These are phyloP conservation scores for Phoma sp. DNA, from an alignment of 2,329 filamentous ascomycete species.

Conservation along the genomic window DNA sequence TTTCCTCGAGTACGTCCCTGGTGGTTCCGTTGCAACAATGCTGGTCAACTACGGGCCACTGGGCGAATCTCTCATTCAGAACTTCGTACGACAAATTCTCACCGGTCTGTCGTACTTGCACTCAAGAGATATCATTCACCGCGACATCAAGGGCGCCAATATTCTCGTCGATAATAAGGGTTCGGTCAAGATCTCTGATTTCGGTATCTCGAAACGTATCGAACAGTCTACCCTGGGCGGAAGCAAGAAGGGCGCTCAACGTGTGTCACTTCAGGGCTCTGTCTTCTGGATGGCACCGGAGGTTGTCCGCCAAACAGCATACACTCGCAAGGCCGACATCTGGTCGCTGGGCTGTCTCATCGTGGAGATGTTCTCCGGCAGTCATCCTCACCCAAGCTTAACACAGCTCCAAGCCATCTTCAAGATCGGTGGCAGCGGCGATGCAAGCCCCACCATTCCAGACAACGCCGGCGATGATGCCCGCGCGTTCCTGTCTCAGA, in stretches of 20 bases:
- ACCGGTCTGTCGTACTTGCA: conserved; percentile 92
- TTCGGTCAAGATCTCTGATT: conserved; percentile 98
- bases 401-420: conserved; percentile 98
- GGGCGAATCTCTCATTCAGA: conserved; percentile 89
- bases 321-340: conserved; percentile 98
- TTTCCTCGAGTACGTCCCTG: conserved; percentile 98
- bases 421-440: conserved; percentile 85
- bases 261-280: conserved; percentile 87
- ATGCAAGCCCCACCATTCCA: conserved; percentile 86
- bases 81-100: conserved; percentile 95
- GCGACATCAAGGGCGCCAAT: conserved; percentile 98
- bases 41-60: conserved; percentile 97
- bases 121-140: conserved; percentile 93
- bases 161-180: conserved; percentile 99
- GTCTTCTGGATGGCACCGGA: conserved; percentile 99
- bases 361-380: conserved; percentile 98
- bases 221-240: conserved; percentile 78
- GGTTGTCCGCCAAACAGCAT: conserved; percentile 96
- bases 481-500: conserved; percentile 80
- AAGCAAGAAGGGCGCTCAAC: conserved; percentile 44
- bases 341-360: conserved; percentile 97
- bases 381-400: conserved; percentile 95
- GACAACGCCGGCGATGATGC: conserved; percentile 86
- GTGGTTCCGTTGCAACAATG: conserved; percentile 97
- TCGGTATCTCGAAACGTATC: conserved; percentile 97